Base-by-base conservation (phyloP, 2,329 filamentous ascomycete species). In the Escovopsis sp. region DNA sequence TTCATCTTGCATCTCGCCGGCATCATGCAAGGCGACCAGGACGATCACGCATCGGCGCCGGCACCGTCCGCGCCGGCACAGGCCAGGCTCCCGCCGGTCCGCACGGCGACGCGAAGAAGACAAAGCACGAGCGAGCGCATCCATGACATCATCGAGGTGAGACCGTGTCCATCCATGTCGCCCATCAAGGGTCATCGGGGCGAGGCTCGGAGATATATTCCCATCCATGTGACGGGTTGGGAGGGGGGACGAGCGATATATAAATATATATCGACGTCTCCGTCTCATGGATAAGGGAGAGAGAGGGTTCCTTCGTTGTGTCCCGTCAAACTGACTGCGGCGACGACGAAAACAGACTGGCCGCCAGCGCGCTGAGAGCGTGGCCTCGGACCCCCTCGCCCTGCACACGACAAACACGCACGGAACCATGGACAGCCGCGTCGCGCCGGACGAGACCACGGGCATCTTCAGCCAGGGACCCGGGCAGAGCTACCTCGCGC, bases 91-190 rank as follows among this genome's bases (percentile, higher is more conserved):
- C 36, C 47, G n/a, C 36, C 47, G n/a, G 50, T 53, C 3, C 51
- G 43, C 48, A 40, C 49, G 45, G 45, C 46, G 12, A 43, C 51
- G 35, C 50, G 49, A 32, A 49, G 53, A 30, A 50, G 55, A 28
- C 55, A 54, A 33, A 62, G 63, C 26, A 60, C 56, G 8, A 60
- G 56, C 45, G 63, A 63, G 43, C 65, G 66, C 41, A 59, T 70
- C 48, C 59, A 61, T 46, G 62, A 62, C 45, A 69, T 70, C 43
- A 59, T 70, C 44, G 62, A 70, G 61, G 67, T 70, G 54, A 52
- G 64, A 38, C 40, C 28, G 28, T 32, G 28, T 32, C 28, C 28
- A 32, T 9, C 11, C 28, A 32, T 11, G 28, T 7, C 11, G 28
- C 28, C 28, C 28, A 23, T 12, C 30, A 38, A 33, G n/a, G 34